Base-by-base conservation (phyloP, 1,284 basidiomycete genomes). In the Tremellales sp. region DNA sequence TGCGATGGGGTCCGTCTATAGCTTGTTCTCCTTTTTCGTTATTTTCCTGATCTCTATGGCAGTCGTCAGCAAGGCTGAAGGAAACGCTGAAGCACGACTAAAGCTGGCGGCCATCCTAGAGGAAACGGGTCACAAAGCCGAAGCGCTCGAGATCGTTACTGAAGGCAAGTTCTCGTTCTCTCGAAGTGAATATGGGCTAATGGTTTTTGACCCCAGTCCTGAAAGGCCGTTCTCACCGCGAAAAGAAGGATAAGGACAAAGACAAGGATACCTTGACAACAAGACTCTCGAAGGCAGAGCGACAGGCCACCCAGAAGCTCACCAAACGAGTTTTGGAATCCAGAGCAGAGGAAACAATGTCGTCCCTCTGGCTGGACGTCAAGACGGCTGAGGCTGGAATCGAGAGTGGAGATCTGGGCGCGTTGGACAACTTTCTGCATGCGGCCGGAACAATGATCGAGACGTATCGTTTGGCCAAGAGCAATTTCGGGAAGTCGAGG, bases 21-120 rank as follows among this genome's bases (percentile, higher is more conserved):
- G 3, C 10, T 18, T 16, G 14, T 38, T 31, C 24, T 36, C 28
- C 31, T 8, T n/a, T n/a, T n/a, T n/a, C n/a, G n/a, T n/a, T n/a
- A n/a, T 8, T 33, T 22, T 16, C 18, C n/a, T 28, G 37, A 18
- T 45, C 50, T 43, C 43, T 43, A 27, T 25, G 25, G 10, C 42
- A 87, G 91, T 95, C 14, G 77, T 86, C 16, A 75, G 79, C 3
- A 81, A 80, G 1, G 84, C 90, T 62, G 83, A 86, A 0, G 77
- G 79, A 3, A 81, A 89, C 56, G 81, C 83, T 54, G 86, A 92
- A 24, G 84, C 84, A 6, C 88, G 88, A 66, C 84, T 92, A 79
- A 85, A 86, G 55, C 78, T 97, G 0, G 93, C 93, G 0, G 87
- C 88, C 51, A 82, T 93, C 16, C 88, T 89, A 53, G 94, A 97